Base-by-base conservation (phyloP, 805 yeast genomes). In the Pichia heedii region DNA sequence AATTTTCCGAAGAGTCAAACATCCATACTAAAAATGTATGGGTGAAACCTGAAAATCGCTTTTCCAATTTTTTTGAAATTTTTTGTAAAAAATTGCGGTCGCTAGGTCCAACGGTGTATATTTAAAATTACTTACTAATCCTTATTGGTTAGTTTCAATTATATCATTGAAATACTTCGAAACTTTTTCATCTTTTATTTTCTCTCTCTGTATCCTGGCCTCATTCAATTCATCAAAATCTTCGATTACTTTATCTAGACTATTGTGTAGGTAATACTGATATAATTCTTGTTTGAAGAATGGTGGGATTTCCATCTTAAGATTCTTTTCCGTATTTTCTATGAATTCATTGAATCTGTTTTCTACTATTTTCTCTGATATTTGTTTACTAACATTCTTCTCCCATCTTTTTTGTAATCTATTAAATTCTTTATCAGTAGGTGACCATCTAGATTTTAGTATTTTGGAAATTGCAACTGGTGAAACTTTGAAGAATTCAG, bases 381-480 rank as follows among this genome's bases (percentile, higher is more conserved):
- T 48, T 33, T 51, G 49, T 16, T 66, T 58, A 32, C 57, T 66
- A 10, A 76, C 75, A 52, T 82, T 65, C 32, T 61, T 65, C 26
- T 57, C 61, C 79, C 85, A 82, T 49, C 90, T 69, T 16, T 63
- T 62, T 27, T 67, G 60, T 16, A 71, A 56, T 24, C 54, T 60
- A 5, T 60, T 69, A 33, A 67, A 71, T 46, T 80, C 84, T n/a
- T 69, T 70, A 1, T 65, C 70, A 5, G 61, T 67, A 0, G 96
- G 95, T 16, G 58, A 62, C 94, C 95, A 89, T 33, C 71, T 76
- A 5, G 90, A 79, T 56, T 77, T 79, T 50, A 89, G 58, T 18
- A 89, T 86, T 49, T 95, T 73, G 46, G 95, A 68, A 2, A 88
- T 74, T 0, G 89, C 84, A 51, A 88, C 94, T 1, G 94, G 90